Base-by-base conservation (phyloP, 179 eudicot species). In the Pouteria campechiana region DNA sequence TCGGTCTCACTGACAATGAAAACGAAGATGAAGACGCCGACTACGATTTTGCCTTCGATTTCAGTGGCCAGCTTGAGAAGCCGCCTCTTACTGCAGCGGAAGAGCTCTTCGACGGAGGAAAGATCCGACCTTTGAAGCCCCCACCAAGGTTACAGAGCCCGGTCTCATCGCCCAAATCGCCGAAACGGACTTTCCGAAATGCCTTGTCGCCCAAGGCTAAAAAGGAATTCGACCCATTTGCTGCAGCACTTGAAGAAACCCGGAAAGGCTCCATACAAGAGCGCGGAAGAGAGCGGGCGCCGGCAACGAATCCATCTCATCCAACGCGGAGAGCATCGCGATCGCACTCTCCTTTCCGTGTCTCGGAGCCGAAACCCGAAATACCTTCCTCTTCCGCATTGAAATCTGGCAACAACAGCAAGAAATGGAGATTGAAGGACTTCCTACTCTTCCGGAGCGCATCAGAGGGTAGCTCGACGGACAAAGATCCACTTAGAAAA, bases 41-140 rank as follows among this genome's bases (percentile, higher is more conserved):
- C 30, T 22, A 33, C 0, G 82, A 78, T 40, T 82, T 75, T 43
- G 88, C 74, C 7, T 85, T 85, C 25, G 70, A 80, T 17, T 80
- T 80, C 41, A 74, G 80, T 45, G 78, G 84, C 7, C 78, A 68
- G 14, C 20, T 82, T 0, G 70, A 78, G 23, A 46, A 47, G 12
- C 44, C 49, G 6, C 51, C 74, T 2, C 56, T 78, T 27, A 52
- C 73, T 0, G 48, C 79, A 3, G 94, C 95, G 21, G 95, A 85
- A 20, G 93, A 85, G 51, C 77, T 85, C 11, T 85, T 85, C 59
- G 61, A 61, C 30, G 67, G 73, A n/a, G 95, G 95, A 0, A 68
- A 65, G 20, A 85, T 85, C 59, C 74, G 64, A 38, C 81, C 93
- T 0, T 57, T 81, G n/a, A 81, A 73, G 45, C 92, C 92, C 1